phyloP scores from a whole-genome alignment of 805 yeast species.

The Teunomyces lycoperdinae region DNA sequence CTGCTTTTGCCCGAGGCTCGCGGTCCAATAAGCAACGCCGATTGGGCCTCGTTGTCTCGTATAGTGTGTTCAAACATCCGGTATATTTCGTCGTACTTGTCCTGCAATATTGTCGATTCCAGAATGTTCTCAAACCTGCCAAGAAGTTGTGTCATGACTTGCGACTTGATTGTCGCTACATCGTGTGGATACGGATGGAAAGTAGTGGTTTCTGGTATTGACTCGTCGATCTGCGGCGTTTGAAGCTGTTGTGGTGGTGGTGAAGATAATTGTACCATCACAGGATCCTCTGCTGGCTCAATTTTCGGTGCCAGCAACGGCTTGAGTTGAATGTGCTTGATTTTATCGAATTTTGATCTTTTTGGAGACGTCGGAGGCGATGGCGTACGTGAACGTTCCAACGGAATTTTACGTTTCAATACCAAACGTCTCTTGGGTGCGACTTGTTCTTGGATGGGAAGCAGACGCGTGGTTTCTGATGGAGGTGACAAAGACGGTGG shows the following conservation, averaged over 20 bases:
- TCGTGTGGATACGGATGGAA: slow-evolving; percentile 12
- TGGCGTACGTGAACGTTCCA: neutral
- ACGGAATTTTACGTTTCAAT: neutral
- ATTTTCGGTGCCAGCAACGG: neutral
- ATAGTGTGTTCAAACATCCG: slow-evolving; percentile 63
- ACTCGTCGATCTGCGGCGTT: no score
- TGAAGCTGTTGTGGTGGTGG: no score
- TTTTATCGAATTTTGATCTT: slow-evolving; percentile 1
- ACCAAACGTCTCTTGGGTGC: neutral
- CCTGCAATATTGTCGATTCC: slow-evolving; percentile 16
- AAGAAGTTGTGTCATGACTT: slow-evolving; percentile 20
- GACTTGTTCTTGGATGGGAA: neutral
- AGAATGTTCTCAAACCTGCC: slow-evolving; percentile 16
- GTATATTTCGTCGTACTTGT: slow-evolving; percentile 49
- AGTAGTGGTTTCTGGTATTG: neutral
- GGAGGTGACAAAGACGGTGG: no score
- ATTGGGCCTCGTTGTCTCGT: slow-evolving; percentile 70
- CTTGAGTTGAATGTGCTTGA: slow-evolving; percentile 1
- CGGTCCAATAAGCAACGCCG: slow-evolving; percentile 78
- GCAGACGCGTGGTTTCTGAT: neutral
- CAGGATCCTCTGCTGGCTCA: neutral
- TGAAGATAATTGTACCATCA: no score
- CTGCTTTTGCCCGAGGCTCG: slow-evolving; percentile 73
- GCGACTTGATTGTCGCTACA: slow-evolving; percentile 10
- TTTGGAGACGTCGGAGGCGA: neutral